A percentile compares a stretch with the other conserved stretches of the same genome.
These are phyloP conservation scores for Fonsecaea nubica DNA, from an alignment of 2,329 filamentous ascomycete species.

Conservation along the genomic window DNA sequence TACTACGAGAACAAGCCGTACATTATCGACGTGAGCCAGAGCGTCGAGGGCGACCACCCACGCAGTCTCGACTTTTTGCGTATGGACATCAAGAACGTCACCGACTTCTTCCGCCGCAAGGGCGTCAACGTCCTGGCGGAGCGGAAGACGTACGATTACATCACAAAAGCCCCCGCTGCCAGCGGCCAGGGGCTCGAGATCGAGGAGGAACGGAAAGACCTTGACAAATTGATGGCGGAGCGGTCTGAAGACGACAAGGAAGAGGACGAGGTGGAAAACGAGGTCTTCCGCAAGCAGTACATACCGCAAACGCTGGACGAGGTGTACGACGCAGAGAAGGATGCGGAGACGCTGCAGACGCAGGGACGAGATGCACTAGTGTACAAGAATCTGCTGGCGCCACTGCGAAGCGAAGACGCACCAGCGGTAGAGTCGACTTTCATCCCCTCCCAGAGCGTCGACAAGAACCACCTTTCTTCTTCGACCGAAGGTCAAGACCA, in stretches of 20 bases:
- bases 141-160: constrained; percentile 81
- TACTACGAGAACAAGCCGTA: constrained; percentile 83
- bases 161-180: constrained; percentile 67
- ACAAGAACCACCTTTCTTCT: neutral
- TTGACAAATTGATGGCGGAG: constrained; percentile 72
- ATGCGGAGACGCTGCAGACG: constrained; percentile 75
- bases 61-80: constrained; percentile 89
- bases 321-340: constrained; percentile 94
- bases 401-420: constrained; percentile 23
- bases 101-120: constrained; percentile 87
- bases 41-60: constrained; percentile 95
- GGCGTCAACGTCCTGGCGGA: constrained; percentile 82
- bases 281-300: constrained; percentile 94
- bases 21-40: constrained; percentile 97
- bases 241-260: constrained; percentile 58
- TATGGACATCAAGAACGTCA: constrained; percentile 98
- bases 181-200: constrained; percentile 60
- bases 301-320: constrained; percentile 96
- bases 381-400: constrained; percentile 81
- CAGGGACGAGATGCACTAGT: constrained; percentile 79
- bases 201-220: constrained; percentile 63
- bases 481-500: neutral
- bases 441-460: neutral
- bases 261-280: constrained; percentile 77
- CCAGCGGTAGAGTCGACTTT: neutral